Conservation (phyloP, 768 basidiomycete genomes). For the Amanita fuliginea region DNA sequence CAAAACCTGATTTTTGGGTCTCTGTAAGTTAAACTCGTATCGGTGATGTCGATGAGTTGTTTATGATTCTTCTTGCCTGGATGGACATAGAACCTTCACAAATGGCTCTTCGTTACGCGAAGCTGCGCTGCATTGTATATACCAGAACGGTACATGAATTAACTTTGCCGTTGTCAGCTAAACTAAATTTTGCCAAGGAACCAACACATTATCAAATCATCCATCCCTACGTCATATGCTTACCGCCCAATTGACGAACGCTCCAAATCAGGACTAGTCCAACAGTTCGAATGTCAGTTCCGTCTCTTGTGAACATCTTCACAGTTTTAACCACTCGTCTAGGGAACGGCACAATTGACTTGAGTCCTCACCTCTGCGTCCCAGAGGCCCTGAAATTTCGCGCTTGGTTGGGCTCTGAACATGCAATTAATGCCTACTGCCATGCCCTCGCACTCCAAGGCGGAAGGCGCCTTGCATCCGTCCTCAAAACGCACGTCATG, state of each 20-base stretch:
- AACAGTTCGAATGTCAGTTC: slow-evolving; percentile 36
- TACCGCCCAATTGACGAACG: slow-evolving; percentile 36
- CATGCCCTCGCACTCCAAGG: slow-evolving; percentile 58
- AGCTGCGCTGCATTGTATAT: slow-evolving; percentile 66
- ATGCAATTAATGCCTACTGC: slow-evolving; percentile 59
- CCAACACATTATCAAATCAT: slow-evolving; percentile 47
- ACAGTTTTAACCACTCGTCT: neutral
- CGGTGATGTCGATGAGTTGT: neutral
- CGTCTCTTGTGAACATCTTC: slow-evolving; percentile 9
- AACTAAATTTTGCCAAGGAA: slow-evolving; percentile 32
- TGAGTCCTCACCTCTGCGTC: slow-evolving; percentile 41
- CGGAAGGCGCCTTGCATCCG: slow-evolving; percentile 44
- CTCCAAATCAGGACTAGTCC: slow-evolving; percentile 25
- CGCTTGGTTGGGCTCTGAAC: slow-evolving; percentile 63
- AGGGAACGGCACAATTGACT: slow-evolving; percentile 61
- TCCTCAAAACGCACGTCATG: slow-evolving; percentile 52
- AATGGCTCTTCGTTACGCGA: slow-evolving; percentile 72
- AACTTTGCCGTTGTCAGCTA: too few species aligned
- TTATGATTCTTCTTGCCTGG: too few species aligned
- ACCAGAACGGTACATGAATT: slow-evolving; percentile 32
- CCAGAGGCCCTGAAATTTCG: slow-evolving; percentile 62
- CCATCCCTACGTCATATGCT: slow-evolving; percentile 43
- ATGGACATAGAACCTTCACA: slow-evolving; percentile 57
- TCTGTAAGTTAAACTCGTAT: slow-evolving; percentile 35
- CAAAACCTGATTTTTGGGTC: slow-evolving; percentile 63